A percentile compares a stretch with the other conserved stretches of the same genome.
Conservation (phyloP, 768 basidiomycete genomes). For the Suillus cothurnatus region DNA sequence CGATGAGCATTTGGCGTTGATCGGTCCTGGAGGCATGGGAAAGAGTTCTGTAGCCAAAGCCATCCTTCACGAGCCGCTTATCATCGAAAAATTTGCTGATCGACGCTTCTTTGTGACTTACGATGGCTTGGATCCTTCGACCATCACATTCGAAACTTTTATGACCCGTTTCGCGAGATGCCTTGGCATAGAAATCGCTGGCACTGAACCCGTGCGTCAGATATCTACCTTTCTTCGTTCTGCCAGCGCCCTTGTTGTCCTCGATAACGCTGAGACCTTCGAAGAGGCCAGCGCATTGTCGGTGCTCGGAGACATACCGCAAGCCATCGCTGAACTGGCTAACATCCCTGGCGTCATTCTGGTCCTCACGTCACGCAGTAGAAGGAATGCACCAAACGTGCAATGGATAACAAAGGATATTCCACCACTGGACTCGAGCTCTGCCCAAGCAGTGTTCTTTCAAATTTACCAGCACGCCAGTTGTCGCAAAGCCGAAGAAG, state of each 20-base stretch:
- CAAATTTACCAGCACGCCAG: neutral
- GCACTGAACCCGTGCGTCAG: neutral
- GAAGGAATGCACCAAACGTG: neutral
- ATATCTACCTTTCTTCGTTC: constrained; percentile 1
- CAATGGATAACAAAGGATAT: neutral
- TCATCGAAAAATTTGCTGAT: neutral
- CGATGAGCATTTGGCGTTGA: neutral
- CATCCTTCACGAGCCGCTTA: neutral
- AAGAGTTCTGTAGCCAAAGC: constrained; percentile 4
- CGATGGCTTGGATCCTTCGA: neutral
- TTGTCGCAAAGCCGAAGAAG: neutral
- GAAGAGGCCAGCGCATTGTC: neutral
- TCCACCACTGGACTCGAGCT: neutral
- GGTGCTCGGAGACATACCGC: neutral
- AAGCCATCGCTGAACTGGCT: neutral
- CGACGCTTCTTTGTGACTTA: neutral
- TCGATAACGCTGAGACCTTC: constrained; percentile 5
- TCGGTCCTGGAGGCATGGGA: neutral
- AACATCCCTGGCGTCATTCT: neutral
- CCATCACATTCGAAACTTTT: constrained; percentile 1
- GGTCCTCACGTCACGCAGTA: constrained; percentile 1
- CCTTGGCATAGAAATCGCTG: neutral
- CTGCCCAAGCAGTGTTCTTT: neutral
- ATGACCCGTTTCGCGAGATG: constrained; percentile 1
- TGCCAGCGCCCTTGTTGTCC: constrained; percentile 1